Evolutionary conservation across 371 early-diverging fungal genomes (phyloP).

Genomic region (Apophysomyces variabilis): DNA sequence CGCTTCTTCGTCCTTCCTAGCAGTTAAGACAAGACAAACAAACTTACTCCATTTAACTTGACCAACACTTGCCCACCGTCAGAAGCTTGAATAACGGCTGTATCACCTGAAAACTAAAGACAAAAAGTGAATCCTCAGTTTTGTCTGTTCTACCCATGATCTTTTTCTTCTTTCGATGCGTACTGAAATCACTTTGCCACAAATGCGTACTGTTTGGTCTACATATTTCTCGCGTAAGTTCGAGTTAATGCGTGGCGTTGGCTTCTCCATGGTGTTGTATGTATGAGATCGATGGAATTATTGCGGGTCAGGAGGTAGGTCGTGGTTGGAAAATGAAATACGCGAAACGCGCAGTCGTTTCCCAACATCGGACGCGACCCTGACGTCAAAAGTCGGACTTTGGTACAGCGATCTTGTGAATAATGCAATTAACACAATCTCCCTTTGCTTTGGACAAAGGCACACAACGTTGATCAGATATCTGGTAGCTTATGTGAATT

Average conservation of each 20-base stretch:
- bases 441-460: no score
- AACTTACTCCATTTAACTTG: slow-evolving; percentile 56
- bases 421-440: no score
- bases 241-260: slow-evolving; percentile 69
- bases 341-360: background rate
- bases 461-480: no score
- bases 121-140: background rate
- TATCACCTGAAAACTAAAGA: slow-evolving; percentile 55
- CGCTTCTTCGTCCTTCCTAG: background rate
- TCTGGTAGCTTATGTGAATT: no score
- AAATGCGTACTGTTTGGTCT: slow-evolving; percentile 56
- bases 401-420: no score
- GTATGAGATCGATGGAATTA: background rate
- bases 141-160: background rate
- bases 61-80: slow-evolving; percentile 57
- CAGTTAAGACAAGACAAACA: background rate
- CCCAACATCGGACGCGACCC: no score
- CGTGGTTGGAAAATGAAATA: background rate
- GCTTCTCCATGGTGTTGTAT: slow-evolving; percentile 57
- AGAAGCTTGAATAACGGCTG: slow-evolving; percentile 54
- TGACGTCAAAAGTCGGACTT: no score
- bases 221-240: slow-evolving; percentile 57
- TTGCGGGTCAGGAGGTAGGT: slow-evolving; percentile 9
- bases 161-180: slow-evolving; percentile 13
- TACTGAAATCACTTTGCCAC: slow-evolving; percentile 62